A percentile compares a stretch with the other conserved stretches of the same genome.
Evolutionary conservation across 192 early-diverging fungal species (phyloP).

Genomic region (Mortierella hygrophila): DNA sequence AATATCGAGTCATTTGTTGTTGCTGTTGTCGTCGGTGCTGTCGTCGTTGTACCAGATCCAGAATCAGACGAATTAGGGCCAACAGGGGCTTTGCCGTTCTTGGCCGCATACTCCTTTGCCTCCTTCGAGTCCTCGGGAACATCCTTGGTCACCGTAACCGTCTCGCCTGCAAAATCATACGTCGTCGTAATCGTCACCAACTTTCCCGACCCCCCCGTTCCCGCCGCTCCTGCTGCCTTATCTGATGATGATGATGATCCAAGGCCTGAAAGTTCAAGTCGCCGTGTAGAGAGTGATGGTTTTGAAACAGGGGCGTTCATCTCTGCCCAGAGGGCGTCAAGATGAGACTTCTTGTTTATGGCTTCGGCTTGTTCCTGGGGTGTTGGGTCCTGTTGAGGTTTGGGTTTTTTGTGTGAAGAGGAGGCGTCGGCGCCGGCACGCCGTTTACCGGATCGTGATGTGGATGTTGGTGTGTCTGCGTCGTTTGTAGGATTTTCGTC

Average conservation of each 20-base stretch:
- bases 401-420: slow-evolving; percentile 7
- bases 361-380: slow-evolving; percentile 21
- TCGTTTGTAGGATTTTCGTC: background rate
- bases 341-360: slow-evolving; percentile 32
- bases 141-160: slow-evolving; percentile 54
- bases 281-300: background rate
- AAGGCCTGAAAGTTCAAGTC: background rate
- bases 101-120: slow-evolving; percentile 34
- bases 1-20: slow-evolving; percentile 9
- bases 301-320: slow-evolving; percentile 57
- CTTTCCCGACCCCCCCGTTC: slow-evolving; percentile 1
- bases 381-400: background rate
- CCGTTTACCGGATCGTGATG: slow-evolving; percentile 38
- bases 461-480: background rate
- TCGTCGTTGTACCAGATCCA: background rate
- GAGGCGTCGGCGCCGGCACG: background rate
- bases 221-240: background rate
- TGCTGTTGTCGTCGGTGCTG: background rate
- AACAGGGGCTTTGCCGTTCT: slow-evolving; percentile 12
- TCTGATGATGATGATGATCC: background rate
- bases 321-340: slow-evolving; percentile 71
- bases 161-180: slow-evolving; percentile 57
- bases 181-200: slow-evolving; percentile 55
- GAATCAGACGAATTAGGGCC: background rate
- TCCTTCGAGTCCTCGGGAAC: slow-evolving; percentile 55